These are phyloP conservation scores for Volvariella volvacea DNA, from an alignment of 1,284 basidiomycete genomes.

Conservation along the genomic window DNA sequence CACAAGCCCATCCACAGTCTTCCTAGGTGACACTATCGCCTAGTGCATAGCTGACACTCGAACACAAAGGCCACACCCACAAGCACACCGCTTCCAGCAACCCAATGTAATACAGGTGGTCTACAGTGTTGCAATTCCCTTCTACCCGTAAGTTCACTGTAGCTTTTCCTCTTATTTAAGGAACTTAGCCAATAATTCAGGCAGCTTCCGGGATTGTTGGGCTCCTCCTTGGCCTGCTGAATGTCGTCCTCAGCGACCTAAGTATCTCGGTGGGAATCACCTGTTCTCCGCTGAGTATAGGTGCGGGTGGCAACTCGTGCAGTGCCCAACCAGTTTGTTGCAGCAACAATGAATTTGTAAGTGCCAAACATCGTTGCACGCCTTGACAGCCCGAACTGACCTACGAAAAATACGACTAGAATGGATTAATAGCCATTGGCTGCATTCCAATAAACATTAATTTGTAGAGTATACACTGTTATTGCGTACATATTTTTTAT, in stretches of 20 bases:
- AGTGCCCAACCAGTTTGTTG: slow-evolving; percentile 19
- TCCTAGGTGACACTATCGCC: too few species aligned
- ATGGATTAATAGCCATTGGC: slow-evolving; percentile 11
- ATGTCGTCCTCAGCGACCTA: neutral
- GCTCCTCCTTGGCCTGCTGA: slow-evolving; percentile 2
- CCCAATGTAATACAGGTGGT: slow-evolving; percentile 15
- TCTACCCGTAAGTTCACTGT: slow-evolving; percentile 7
- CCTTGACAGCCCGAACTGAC: too few species aligned
- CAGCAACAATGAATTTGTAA: slow-evolving; percentile 18
- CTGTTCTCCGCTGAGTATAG: slow-evolving; percentile 15
- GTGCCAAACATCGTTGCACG: slow-evolving; percentile 1
- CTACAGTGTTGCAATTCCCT: slow-evolving; percentile 15
- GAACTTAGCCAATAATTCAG: slow-evolving; percentile 3
- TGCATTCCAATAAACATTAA: slow-evolving; percentile 16
- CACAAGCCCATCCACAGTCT: too few species aligned
- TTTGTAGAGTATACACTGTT: slow-evolving; percentile 8
- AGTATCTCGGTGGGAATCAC: slow-evolving; percentile 4
- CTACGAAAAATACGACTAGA: too few species aligned
- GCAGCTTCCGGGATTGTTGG: slow-evolving; percentile 3
- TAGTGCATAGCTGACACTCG: too few species aligned
- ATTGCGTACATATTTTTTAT: too few species aligned
- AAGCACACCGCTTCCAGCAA: too few species aligned
- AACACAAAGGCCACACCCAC: too few species aligned
- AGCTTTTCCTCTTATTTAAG: neutral
- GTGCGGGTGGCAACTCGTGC: slow-evolving; percentile 15